Conservation (phyloP, 78 protist species). For the Creolimax fragrantissima region DNA sequence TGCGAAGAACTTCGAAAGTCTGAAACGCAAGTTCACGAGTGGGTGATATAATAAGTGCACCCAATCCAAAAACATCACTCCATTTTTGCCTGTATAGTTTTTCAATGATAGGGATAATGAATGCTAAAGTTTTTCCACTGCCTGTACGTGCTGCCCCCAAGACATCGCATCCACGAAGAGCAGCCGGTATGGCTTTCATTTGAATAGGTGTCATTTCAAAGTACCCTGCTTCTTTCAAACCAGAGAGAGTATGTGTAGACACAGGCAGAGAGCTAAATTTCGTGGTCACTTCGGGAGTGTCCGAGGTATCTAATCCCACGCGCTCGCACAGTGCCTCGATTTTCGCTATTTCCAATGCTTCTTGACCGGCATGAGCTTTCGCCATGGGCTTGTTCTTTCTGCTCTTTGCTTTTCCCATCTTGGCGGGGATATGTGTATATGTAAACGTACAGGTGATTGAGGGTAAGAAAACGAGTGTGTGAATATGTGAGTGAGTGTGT, state of each 20-base stretch:
- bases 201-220: constrained; percentile 75
- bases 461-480: too few species aligned
- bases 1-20: constrained; percentile 81
- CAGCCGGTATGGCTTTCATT: constrained; percentile 64
- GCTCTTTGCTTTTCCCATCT: not conserved
- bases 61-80: constrained; percentile 74
- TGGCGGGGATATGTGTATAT: too few species aligned
- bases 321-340: not conserved
- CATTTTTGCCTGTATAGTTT: constrained; percentile 58
- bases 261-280: not conserved
- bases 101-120: constrained; percentile 81
- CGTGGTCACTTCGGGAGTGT: not conserved
- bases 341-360: not conserved
- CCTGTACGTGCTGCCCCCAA: constrained; percentile 94
- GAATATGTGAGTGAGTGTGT: too few species aligned
- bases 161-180: constrained; percentile 79
- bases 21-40: constrained; percentile 97
- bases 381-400: not conserved
- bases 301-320: not conserved
- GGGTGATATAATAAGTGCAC: constrained; percentile 93
- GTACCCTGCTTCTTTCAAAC: not conserved
- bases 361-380: not conserved
- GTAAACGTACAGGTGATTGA: too few species aligned
- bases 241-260: not conserved
- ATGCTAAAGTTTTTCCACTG: constrained; percentile 91